Percentiles rank a stretch among this genome's conserved stretches.
phyloP scores from a whole-genome alignment of 2,329 filamentous ascomycete genomes.

The Penicillium sclerotiorum region DNA sequence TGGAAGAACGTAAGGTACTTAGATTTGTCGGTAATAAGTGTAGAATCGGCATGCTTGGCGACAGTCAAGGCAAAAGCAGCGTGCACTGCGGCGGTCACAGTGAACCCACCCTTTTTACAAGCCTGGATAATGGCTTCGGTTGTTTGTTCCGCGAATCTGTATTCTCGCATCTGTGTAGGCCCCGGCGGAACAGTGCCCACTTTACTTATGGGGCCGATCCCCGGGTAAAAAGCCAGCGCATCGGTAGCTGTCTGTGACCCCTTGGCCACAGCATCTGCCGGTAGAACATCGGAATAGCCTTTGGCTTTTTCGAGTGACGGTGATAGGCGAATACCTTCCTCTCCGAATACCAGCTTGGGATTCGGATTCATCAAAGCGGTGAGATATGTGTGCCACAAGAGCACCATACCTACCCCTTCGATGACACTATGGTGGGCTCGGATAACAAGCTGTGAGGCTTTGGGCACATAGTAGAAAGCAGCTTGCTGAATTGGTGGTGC shows the following conservation, averaged over 20 bases:
- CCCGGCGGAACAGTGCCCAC: neutral
- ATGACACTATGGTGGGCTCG: constrained; percentile 3
- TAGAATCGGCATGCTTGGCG: constrained; percentile 7
- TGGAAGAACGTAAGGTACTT: neutral
- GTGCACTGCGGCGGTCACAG: neutral
- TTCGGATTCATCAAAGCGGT: neutral
- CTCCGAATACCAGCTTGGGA: neutral
- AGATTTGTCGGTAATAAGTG: neutral
- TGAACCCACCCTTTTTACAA: neutral
- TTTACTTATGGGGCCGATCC: neutral
- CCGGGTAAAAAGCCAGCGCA: neutral
- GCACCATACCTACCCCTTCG: neutral
- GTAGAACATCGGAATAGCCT: neutral
- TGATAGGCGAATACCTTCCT: neutral
- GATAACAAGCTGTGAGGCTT: constrained; percentile 5
- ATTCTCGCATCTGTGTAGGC: neutral
- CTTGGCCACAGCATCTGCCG: neutral
- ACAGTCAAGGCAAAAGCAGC: neutral
- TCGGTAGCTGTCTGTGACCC: neutral
- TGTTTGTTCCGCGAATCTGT: neutral
- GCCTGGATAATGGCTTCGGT: neutral
- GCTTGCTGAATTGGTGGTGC: constrained; percentile 1
- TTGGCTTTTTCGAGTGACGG: neutral
- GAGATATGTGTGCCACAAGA: neutral
- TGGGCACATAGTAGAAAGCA: constrained; percentile 11